Percentiles rank a stretch among this genome's conserved stretches.
These are phyloP conservation scores for Botrytis tulipae DNA, from an alignment of 2,329 filamentous ascomycete genomes.

Conservation along the genomic window DNA sequence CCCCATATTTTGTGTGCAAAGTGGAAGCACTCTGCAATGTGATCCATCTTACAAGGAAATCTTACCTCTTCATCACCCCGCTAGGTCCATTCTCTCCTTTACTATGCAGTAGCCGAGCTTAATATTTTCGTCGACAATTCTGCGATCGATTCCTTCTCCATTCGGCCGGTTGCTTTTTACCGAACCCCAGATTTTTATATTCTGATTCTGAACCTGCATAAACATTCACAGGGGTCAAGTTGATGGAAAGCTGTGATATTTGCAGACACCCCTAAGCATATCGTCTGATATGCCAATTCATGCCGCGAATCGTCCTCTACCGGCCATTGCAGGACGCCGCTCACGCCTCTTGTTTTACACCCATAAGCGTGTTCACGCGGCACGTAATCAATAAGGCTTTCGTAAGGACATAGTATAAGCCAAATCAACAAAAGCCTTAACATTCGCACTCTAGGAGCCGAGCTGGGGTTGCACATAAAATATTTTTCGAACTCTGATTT, in stretches of 20 bases:
- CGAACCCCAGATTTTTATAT: slow-evolving; percentile 35
- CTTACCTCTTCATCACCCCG: neutral
- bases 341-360: neutral
- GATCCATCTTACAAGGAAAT: slow-evolving; percentile 11
- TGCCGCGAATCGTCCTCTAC: slow-evolving; percentile 5
- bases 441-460: slow-evolving; percentile 13
- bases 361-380: slow-evolving; percentile 26
- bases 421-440: slow-evolving; percentile 24
- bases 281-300: slow-evolving; percentile 35
- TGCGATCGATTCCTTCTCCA: slow-evolving; percentile 6
- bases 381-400: slow-evolving; percentile 29
- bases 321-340: slow-evolving; percentile 1
- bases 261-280: slow-evolving; percentile 27
- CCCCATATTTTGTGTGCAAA: slow-evolving; percentile 18
- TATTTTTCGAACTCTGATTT: slow-evolving; percentile 4
- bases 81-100: neutral
- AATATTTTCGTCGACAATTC: neutral
- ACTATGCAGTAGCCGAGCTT: neutral
- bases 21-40: slow-evolving; percentile 13
- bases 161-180: slow-evolving; percentile 31
- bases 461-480: slow-evolving; percentile 18
- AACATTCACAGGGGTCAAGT: slow-evolving; percentile 29
- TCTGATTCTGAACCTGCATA: slow-evolving; percentile 34
- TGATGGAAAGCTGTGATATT: slow-evolving; percentile 21
- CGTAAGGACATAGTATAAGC: slow-evolving; percentile 28